Percentiles rank a stretch among this genome's conserved stretches.
phyloP scores from a whole-genome alignment of 495 filamentous ascomycete species.

The Podospora anserina region DNA sequence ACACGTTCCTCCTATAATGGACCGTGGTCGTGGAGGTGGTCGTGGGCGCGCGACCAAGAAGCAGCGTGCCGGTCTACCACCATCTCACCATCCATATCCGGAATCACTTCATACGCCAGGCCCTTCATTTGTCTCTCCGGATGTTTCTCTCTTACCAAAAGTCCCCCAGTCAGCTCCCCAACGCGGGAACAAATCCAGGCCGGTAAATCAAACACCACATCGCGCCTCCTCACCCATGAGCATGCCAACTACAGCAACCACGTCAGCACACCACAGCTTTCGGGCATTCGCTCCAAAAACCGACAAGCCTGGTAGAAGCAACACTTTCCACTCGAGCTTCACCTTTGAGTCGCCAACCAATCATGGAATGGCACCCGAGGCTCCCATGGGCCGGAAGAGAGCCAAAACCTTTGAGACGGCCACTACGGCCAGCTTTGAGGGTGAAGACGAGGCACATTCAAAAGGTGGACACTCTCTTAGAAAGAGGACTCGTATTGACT shows the following conservation, averaged over 20 bases:
- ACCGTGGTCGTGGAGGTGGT: slow-evolving; percentile 30
- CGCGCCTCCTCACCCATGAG: slow-evolving; percentile 27
- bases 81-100: slow-evolving; percentile 15
- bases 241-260: slow-evolving; percentile 17
- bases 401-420: slow-evolving; percentile 36
- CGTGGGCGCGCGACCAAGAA: slow-evolving; percentile 36
- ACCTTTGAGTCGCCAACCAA: slow-evolving; percentile 29
- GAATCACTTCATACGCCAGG: slow-evolving; percentile 9
- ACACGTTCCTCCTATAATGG: slow-evolving; percentile 22
- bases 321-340: slow-evolving; percentile 29
- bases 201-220: slow-evolving; percentile 15
- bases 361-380: slow-evolving; percentile 25
- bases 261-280: slow-evolving; percentile 6
- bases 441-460: slow-evolving; percentile 36
- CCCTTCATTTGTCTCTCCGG: slow-evolving; percentile 9
- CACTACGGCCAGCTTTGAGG: slow-evolving; percentile 25
- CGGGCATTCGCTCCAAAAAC: slow-evolving; percentile 3
- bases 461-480: slow-evolving; percentile 49
- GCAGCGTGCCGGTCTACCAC: slow-evolving; percentile 24
- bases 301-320: slow-evolving; percentile 21
- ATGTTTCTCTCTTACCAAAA: background rate
- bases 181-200: slow-evolving; percentile 22
- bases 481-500: slow-evolving; percentile 47
- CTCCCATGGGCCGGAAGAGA: slow-evolving; percentile 29
- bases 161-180: slow-evolving; percentile 17